Conservation (phyloP, 169 alveolate genomes). For the Babesia ovis region DNA sequence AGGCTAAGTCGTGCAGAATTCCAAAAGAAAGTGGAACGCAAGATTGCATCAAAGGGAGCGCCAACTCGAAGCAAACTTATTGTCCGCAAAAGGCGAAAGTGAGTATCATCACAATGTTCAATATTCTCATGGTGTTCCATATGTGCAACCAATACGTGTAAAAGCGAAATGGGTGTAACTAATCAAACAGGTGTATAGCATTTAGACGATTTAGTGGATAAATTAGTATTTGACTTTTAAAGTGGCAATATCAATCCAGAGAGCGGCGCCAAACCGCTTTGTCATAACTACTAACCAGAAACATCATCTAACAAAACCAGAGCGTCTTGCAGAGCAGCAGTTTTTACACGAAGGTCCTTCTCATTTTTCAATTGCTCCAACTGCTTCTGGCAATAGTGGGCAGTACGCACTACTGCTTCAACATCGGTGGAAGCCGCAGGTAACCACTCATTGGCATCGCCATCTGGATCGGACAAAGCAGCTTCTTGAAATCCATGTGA, state of each 20-base stretch:
- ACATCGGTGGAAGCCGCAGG: conserved; percentile 6
- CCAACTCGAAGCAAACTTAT: conserved; percentile 60
- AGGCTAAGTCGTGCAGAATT: conserved; percentile 43
- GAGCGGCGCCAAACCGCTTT: neutral
- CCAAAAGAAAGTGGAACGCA: conserved; percentile 43
- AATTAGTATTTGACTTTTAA: too few species aligned
- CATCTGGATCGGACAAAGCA: neutral
- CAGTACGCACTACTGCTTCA: conserved; percentile 30
- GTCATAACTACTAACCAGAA: neutral
- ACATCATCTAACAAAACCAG: conserved; percentile 12
- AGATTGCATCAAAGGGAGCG: conserved; percentile 61
- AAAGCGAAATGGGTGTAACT: too few species aligned
- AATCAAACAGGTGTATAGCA: too few species aligned
- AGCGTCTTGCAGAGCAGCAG: conserved; percentile 5
- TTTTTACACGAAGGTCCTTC: conserved; percentile 7
- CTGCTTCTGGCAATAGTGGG: conserved; percentile 33
- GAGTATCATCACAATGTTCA: neutral
- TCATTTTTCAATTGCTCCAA: conserved; percentile 2
- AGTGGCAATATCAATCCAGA: too few species aligned
- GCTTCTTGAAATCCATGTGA: neutral
- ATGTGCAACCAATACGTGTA: neutral
- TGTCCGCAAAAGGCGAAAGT: conserved; percentile 37
- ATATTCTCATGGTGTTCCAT: neutral
- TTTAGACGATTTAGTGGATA: too few species aligned
- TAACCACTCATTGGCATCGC: neutral